phyloP scores from a whole-genome alignment of 768 basidiomycete species.

The Tylopilus rubrobrunneus region DNA sequence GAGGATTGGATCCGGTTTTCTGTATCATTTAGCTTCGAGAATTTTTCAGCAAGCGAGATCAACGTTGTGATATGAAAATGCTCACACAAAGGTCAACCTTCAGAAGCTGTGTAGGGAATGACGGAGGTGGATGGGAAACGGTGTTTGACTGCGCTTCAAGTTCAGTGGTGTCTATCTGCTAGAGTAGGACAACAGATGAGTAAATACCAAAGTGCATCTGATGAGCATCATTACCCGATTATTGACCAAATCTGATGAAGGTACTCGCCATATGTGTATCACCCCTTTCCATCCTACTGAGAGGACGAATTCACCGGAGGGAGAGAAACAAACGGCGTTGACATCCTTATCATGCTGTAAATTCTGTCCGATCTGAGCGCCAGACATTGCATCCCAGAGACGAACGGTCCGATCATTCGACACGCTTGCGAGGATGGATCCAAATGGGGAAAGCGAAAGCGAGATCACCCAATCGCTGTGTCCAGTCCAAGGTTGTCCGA shows the following conservation, averaged over 20 bases:
- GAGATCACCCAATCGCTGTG: slow-evolving; percentile 1
- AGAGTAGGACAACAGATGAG: background rate
- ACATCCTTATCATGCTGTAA: background rate
- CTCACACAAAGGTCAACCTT: no score
- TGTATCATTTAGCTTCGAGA: no score
- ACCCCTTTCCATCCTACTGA: background rate
- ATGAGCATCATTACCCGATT: background rate
- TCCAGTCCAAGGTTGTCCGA: slow-evolving; percentile 10
- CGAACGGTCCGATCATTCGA: slow-evolving; percentile 4
- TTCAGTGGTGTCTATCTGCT: background rate
- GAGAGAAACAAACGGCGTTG: slow-evolving; percentile 1
- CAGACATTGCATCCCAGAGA: slow-evolving; percentile 9
- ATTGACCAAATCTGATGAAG: background rate
- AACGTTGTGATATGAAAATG: no score
- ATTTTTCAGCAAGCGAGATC: no score
- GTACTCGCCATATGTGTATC: slow-evolving; percentile 1
- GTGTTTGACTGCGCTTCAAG: background rate
- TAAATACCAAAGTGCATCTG: background rate
- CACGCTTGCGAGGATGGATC: slow-evolving; percentile 5
- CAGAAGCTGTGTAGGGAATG: background rate
- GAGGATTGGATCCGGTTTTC: no score
- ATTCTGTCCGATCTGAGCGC: background rate
- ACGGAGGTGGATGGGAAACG: background rate
- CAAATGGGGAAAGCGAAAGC: slow-evolving; percentile 1
- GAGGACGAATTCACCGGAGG: slow-evolving; percentile 3